Conservation (phyloP, 2,329 filamentous ascomycete species). For the Cytospora mali region DNA sequence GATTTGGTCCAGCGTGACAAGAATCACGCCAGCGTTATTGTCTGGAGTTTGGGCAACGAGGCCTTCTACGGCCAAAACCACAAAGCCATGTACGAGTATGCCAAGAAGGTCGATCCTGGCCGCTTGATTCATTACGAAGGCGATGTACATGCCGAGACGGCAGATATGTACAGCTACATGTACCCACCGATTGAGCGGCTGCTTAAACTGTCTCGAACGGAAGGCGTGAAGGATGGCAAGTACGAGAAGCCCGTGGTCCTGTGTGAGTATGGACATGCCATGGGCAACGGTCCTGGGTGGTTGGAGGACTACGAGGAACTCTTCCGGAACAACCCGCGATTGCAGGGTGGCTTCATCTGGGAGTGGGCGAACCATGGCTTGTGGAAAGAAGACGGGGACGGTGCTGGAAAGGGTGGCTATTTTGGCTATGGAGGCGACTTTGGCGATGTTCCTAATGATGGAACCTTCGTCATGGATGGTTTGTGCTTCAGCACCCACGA, state of each 20-base stretch:
- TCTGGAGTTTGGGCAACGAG: slow-evolving; percentile 76
- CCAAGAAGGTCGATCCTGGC: slow-evolving; percentile 58
- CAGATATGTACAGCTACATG: slow-evolving; percentile 71
- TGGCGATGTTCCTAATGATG: slow-evolving; percentile 61
- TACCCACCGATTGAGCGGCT: slow-evolving; percentile 60
- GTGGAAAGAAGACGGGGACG: slow-evolving; percentile 47
- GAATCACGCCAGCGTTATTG: slow-evolving; percentile 69
- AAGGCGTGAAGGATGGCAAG: slow-evolving; percentile 46
- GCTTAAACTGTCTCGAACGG: slow-evolving; percentile 46
- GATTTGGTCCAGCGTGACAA: slow-evolving; percentile 70
- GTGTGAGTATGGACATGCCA: slow-evolving; percentile 64
- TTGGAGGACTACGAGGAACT: slow-evolving; percentile 68
- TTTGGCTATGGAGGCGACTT: slow-evolving; percentile 67
- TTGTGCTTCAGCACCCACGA: slow-evolving; percentile 56
- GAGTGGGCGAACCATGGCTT: slow-evolving; percentile 67
- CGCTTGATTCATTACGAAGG: slow-evolving; percentile 69
- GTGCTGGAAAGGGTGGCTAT: slow-evolving; percentile 42
- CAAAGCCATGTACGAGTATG: slow-evolving; percentile 66
- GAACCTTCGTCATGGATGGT: slow-evolving; percentile 65
- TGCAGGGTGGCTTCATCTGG: slow-evolving; percentile 71
- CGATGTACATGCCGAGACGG: slow-evolving; percentile 59
- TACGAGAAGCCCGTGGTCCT: slow-evolving; percentile 62
- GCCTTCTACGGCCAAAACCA: slow-evolving; percentile 72
- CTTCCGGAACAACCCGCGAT: slow-evolving; percentile 61
- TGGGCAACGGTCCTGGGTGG: slow-evolving; percentile 74